phyloP scores from a whole-genome alignment of 306 rosid genomes.

The Castanea crenata region DNA sequence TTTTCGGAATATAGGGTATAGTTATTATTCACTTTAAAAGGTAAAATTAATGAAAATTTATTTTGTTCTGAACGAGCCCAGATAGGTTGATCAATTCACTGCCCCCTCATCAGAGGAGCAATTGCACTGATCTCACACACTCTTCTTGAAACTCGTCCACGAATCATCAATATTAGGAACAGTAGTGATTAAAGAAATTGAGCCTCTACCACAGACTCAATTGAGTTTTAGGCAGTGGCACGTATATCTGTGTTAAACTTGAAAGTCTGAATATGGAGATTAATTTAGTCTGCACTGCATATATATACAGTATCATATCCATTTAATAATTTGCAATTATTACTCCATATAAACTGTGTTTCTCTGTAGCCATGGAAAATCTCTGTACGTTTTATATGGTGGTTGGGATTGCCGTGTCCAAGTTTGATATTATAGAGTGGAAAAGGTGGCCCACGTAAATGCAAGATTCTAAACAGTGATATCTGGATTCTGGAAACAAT shows the following conservation, averaged over 20 bases:
- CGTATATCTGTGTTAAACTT: not conserved
- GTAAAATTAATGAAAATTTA: too few relatives aligned
- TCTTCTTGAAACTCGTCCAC: not conserved
- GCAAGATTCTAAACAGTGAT: constrained; percentile 4
- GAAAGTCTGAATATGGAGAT: too few relatives aligned
- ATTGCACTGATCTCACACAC: not conserved
- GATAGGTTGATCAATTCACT: not conserved
- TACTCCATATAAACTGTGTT: not conserved
- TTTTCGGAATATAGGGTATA: not conserved
- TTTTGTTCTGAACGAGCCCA: too few relatives aligned
- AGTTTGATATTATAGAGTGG: constrained; percentile 9
- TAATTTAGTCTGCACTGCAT: too few relatives aligned
- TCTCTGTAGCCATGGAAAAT: not conserved
- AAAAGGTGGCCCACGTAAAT: constrained; percentile 24
- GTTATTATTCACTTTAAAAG: too few relatives aligned
- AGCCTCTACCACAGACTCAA: not conserved
- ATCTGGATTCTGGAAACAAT: constrained; percentile 21
- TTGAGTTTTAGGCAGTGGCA: not conserved
- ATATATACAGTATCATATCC: too few relatives aligned
- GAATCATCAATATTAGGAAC: not conserved
- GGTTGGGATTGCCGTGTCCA: constrained; percentile 12
- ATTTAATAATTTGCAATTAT: not conserved
- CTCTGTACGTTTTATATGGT: not conserved
- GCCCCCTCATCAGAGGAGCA: not conserved
- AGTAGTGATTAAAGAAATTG: not conserved